phyloP scores from a whole-genome alignment of 345 rosid species.

The Anastatica hierochuntica region DNA sequence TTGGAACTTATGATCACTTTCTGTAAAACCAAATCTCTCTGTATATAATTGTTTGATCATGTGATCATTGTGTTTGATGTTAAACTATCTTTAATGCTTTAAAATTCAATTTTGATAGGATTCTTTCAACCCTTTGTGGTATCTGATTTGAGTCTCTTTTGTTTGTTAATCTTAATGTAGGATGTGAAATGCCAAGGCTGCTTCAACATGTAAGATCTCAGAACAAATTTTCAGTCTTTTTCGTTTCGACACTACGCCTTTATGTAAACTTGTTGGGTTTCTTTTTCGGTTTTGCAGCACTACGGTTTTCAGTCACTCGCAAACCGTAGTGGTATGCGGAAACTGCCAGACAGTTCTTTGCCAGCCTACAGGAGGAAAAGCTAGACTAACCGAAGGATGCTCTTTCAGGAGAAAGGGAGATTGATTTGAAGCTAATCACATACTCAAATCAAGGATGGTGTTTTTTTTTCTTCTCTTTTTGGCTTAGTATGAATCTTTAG shows the following conservation, averaged over 20 bases:
- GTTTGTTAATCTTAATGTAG: conserved; percentile 8
- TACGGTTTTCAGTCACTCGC: conserved; percentile 55
- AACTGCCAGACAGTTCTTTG: conserved; percentile 50
- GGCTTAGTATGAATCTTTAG: too few relatives aligned
- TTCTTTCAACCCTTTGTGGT: too few relatives aligned
- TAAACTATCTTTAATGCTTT: too few relatives aligned
- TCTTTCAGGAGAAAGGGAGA: conserved; percentile 46
- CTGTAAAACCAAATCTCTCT: too few relatives aligned
- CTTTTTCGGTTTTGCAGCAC: conserved; percentile 25
- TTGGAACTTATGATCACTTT: too few relatives aligned
- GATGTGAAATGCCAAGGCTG: conserved; percentile 57
- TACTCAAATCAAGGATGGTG: too few relatives aligned
- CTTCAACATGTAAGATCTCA: conserved; percentile 52
- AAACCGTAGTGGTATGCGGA: conserved; percentile 47
- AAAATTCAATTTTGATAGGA: too few relatives aligned
- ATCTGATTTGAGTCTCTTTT: not conserved
- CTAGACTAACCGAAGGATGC: conserved; percentile 41
- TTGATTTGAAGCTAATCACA: too few relatives aligned
- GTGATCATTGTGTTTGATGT: too few relatives aligned
- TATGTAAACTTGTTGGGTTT: not conserved
- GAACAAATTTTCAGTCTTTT: not conserved
- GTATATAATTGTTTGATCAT: too few relatives aligned
- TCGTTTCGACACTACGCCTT: too few relatives aligned
- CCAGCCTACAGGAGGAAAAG: conserved; percentile 54
- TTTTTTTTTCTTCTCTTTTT: too few relatives aligned